Evolutionary conservation across 208 protist genomes (phyloP).

Genomic region (Leishmania turanica): DNA sequence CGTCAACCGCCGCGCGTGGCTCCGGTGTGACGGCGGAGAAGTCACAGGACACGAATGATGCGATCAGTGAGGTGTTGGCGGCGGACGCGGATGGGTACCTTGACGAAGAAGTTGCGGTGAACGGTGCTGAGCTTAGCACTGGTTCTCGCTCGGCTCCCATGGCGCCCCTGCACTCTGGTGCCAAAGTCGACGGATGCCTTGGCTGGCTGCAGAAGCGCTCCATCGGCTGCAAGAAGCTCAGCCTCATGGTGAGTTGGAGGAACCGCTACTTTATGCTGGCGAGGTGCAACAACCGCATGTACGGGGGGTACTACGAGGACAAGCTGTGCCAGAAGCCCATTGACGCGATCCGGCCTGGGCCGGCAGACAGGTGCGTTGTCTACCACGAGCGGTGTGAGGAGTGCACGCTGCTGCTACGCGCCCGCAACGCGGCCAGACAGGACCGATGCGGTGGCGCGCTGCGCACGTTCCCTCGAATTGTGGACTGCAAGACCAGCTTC

Average conservation of each 20-base stretch:
- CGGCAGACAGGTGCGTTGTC: conserved; percentile 54
- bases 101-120: conserved; percentile 10
- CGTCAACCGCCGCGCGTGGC: neutral
- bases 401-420: conserved; percentile 60
- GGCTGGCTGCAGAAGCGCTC: conserved; percentile 73
- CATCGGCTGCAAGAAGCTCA: conserved; percentile 45
- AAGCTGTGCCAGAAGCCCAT: conserved; percentile 51
- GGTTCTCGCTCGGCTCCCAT: neutral
- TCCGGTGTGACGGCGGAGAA: neutral
- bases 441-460: conserved; percentile 41
- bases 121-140: conserved; percentile 2
- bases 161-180: neutral
- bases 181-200: conserved; percentile 29
- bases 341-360: conserved; percentile 43
- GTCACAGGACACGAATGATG: neutral
- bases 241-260: conserved; percentile 58
- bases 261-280: conserved; percentile 58
- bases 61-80: neutral
- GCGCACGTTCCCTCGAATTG: conserved; percentile 24
- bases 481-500: conserved; percentile 19
- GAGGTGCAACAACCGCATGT: conserved; percentile 38
- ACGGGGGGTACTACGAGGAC: conserved; percentile 62
- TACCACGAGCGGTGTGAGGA: conserved; percentile 54
- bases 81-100: neutral
- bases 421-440: conserved; percentile 35